Conservation (phyloP, 164 flowering plant species). For the Nymphaea thermarum region DNA sequence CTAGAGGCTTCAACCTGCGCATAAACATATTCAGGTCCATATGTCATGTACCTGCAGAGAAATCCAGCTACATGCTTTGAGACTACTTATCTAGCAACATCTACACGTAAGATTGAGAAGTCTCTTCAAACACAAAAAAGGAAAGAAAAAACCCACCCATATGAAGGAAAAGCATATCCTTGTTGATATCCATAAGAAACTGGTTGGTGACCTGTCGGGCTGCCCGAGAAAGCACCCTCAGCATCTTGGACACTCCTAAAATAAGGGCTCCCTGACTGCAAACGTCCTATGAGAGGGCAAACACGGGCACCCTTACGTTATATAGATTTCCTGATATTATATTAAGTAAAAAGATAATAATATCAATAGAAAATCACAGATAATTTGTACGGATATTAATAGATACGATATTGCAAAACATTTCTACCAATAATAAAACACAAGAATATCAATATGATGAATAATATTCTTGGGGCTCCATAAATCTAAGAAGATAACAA, state of each 20-base stretch:
- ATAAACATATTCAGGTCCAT: conserved; percentile 74
- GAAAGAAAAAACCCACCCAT: conserved; percentile 48
- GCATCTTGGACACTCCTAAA: conserved; percentile 37
- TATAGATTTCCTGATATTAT: too few species aligned
- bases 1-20: conserved; percentile 51
- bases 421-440: too few species aligned
- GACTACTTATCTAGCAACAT: conserved; percentile 2
- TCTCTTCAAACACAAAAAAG: background rate
- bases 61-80: background rate
- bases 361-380: too few species aligned
- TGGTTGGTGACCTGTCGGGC: conserved; percentile 71
- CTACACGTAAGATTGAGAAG: background rate
- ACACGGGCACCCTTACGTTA: too few species aligned
- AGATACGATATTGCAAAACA: too few species aligned
- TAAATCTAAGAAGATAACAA: too few species aligned
- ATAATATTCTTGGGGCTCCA: too few species aligned
- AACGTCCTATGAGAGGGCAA: conserved; percentile 35
- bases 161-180: conserved; percentile 61
- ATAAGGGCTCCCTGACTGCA: conserved; percentile 44
- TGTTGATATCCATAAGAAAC: conserved; percentile 66
- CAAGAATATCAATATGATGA: too few species aligned
- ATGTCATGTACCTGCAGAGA: conserved; percentile 52
- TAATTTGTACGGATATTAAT: too few species aligned
- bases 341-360: too few species aligned
- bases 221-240: conserved; percentile 49